phyloP scores from a whole-genome alignment of 495 filamentous ascomycete species.

The Xylaria curta region DNA sequence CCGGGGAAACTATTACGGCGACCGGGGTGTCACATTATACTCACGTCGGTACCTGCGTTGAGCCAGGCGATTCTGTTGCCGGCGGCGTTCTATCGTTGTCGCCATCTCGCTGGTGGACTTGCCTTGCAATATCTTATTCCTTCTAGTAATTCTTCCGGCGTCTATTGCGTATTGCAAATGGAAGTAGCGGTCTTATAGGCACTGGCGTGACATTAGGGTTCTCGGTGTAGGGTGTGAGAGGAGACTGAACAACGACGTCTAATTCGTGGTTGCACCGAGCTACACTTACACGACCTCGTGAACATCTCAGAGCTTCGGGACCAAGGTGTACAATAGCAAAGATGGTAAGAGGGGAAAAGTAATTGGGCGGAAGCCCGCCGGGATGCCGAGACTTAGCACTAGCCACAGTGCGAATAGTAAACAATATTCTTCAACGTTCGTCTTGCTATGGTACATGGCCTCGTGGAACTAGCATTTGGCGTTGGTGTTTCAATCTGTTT shows the following conservation, averaged over 20 bases:
- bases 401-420: not conserved
- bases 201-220: not conserved
- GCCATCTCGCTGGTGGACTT: not conserved
- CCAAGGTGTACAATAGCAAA: not conserved
- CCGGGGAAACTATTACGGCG: not conserved
- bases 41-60: slow-evolving; percentile 34
- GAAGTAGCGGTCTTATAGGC: not conserved
- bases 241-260: not conserved
- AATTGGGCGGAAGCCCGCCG: slow-evolving; percentile 1
- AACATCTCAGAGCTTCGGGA: not conserved
- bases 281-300: not conserved
- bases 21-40: slow-evolving; percentile 19
- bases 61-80: slow-evolving; percentile 33
- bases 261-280: not conserved
- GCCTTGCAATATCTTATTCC: not conserved
- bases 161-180: not conserved
- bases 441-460: no score
- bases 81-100: slow-evolving; percentile 24
- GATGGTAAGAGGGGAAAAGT: not conserved
- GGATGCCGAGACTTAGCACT: not conserved
- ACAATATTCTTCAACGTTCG: not conserved
- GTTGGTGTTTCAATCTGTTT: no score
- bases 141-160: not conserved
- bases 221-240: not conserved
- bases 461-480: no score